Percentiles rank a stretch among this genome's conserved stretches.
Evolutionary conservation across 2,329 filamentous ascomycete genomes (phyloP).

Genomic region (Thyridium curvatum): DNA sequence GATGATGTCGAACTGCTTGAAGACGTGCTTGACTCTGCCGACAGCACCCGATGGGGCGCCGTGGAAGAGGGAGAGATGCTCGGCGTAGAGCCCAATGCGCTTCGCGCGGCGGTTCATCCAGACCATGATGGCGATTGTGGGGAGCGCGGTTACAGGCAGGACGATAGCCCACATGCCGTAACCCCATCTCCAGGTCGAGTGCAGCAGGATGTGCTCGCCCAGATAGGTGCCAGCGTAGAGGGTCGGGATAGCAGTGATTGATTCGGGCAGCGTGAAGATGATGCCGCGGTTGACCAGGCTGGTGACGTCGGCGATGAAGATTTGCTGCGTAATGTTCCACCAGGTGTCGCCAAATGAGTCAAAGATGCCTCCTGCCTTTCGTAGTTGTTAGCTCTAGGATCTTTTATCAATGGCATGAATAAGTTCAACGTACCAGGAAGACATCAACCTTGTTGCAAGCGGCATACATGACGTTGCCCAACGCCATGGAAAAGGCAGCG

Average conservation of each 20-base stretch:
- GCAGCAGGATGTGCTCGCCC: constrained; percentile 36
- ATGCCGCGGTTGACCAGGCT: constrained; percentile 53
- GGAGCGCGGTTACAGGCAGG: constrained; percentile 48
- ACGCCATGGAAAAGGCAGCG: constrained; percentile 44
- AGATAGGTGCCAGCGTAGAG: constrained; percentile 54
- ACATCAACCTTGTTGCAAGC: constrained; percentile 46
- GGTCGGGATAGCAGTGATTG: constrained; percentile 52
- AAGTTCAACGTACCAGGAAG: constrained; percentile 13
- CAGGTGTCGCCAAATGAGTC: constrained; percentile 46
- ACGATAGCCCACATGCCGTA: constrained; percentile 58
- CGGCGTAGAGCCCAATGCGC: too few relatives aligned
- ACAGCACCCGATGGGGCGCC: too few relatives aligned
- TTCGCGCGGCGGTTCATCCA: constrained; percentile 32
- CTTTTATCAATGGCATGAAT: too few relatives aligned
- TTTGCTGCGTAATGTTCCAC: constrained; percentile 48
- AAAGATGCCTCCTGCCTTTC: constrained; percentile 41
- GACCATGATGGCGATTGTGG: constrained; percentile 44
- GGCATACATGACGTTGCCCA: constrained; percentile 54
- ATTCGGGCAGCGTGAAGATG: constrained; percentile 49
- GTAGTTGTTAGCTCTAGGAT: too few relatives aligned
- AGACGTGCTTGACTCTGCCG: too few relatives aligned
- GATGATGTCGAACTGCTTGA: constrained; percentile 22
- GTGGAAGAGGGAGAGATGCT: too few relatives aligned
- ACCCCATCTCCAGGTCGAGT: constrained; percentile 53
- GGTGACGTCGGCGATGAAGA: constrained; percentile 59